Base-by-base conservation (phyloP, 495 filamentous ascomycete genomes). In the Aspergillus olivimuriae region DNA sequence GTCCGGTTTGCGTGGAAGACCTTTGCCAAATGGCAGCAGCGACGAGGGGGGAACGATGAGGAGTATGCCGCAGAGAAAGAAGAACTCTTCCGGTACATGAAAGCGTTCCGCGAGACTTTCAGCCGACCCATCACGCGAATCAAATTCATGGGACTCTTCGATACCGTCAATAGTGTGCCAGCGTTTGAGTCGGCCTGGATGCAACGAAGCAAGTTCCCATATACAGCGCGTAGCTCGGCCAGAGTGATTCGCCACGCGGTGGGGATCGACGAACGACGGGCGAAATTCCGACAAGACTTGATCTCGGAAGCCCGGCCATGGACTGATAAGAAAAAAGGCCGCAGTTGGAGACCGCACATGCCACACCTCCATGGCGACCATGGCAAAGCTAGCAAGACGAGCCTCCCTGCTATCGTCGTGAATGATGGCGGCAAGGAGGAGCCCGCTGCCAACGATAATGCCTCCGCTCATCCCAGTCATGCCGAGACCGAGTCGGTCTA, bases 1-100 rank as follows among this genome's bases (percentile, higher is more conserved):
- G 76, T 84, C 14, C 65, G 70, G 0, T 94, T 94, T 47, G 88
- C 85, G 3, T 92, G 87, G 87, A 89, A 90, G 63, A 87, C 87
- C 0, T 94, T 94, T 50, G 76, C 82, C 35, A 84, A 82, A 46
- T 94, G 87, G 87, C 84, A 94, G 58, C 76, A 78, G 47, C 77
- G 87, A 0, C 67, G 75, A 11, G 12, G 35, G 17, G 76, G 75
- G 0, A 66, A 73, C 12, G 67, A 80, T 34, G 75, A 81, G 0
- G 73, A 72, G n/a, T n/a, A n/a, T n/a, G n/a, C n/a, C 24, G 68
- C 76, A 48, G 72, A 81, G 19, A 78, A 80, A 41, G 76, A 78
- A 52, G 70, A 80, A 42, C 80, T 89, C 61, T 87, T 86, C 53
- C 54, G 74, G 4, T 92, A 83, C 50, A 83, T 92, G 80, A 83